phyloP scores from a whole-genome alignment of 306 rosid species.

The Betula pendula region DNA sequence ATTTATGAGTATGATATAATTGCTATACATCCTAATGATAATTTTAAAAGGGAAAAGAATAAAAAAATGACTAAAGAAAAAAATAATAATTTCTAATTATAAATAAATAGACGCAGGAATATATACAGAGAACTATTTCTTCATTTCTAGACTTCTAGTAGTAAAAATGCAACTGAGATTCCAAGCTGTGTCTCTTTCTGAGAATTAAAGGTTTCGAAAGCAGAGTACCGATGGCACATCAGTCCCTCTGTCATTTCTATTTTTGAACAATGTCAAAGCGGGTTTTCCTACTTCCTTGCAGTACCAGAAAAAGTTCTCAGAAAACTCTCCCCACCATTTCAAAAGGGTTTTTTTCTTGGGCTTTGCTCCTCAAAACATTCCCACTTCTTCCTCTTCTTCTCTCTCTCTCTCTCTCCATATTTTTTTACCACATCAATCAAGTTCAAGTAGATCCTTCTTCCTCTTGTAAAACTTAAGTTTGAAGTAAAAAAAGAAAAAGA shows the following conservation, averaged over 20 bases:
- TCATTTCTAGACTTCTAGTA: no score
- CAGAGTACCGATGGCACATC: no score
- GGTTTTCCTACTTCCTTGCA: not conserved
- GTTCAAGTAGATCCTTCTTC: slow-evolving; percentile 6
- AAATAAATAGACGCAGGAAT: no score
- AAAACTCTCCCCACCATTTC: slow-evolving; percentile 9
- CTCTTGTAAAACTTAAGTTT: not conserved
- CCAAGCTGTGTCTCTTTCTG: no score
- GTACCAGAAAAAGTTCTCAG: slow-evolving; percentile 22
- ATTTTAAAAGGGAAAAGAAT: no score
- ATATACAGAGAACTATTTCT: no score
- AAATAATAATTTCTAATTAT: no score
- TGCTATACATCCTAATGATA: no score
- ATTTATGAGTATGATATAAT: no score
- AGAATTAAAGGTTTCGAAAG: no score
- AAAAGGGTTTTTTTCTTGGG: slow-evolving; percentile 18
- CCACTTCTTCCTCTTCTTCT: slow-evolving; percentile 3
- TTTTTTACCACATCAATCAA: slow-evolving; percentile 9
- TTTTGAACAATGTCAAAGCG: slow-evolving; percentile 3
- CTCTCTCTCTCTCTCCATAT: not conserved
- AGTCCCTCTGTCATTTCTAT: not conserved
- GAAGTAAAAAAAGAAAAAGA: not conserved
- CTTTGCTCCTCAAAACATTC: slow-evolving; percentile 20
- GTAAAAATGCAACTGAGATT: not conserved
- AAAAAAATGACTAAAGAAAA: no score